phyloP scores from a whole-genome alignment of 768 basidiomycete genomes.

The Rubroboletus pulcherrimus region DNA sequence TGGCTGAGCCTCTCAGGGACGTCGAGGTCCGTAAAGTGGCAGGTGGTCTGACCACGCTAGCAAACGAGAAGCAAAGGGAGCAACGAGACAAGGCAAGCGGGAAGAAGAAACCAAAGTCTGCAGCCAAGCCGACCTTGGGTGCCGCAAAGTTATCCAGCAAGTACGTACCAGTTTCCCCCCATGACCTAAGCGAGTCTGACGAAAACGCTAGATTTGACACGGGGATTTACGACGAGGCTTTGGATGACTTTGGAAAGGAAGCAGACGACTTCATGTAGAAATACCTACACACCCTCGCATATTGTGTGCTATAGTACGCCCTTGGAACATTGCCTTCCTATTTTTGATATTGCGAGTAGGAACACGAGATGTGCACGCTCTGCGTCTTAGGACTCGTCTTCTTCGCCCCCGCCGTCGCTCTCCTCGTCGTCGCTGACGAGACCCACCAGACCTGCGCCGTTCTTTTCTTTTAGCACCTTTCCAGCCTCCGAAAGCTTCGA shows the following conservation, averaged over 20 bases:
- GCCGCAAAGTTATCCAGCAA: constrained; percentile 62
- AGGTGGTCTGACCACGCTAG: constrained; percentile 75
- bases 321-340: background rate
- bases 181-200: constrained; percentile 13
- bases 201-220: constrained; percentile 63
- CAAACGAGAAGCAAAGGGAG: constrained; percentile 95
- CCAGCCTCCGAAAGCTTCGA: constrained; percentile 74
- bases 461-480: constrained; percentile 59
- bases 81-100: constrained; percentile 80
- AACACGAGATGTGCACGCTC: background rate
- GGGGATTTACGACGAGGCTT: constrained; percentile 75
- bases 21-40: constrained; percentile 91
- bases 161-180: constrained; percentile 35
- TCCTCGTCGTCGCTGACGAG: constrained; percentile 70
- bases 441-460: constrained; percentile 64
- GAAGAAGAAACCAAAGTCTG: constrained; percentile 81
- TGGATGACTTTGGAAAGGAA: constrained; percentile 81
- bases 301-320: constrained; percentile 14
- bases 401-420: constrained; percentile 47
- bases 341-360: constrained; percentile 2
- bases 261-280: constrained; percentile 89
- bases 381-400: constrained; percentile 19
- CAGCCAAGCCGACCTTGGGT: constrained; percentile 72
- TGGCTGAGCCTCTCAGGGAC: constrained; percentile 78
- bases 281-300: constrained; percentile 15